Evolutionary conservation across 2,329 filamentous ascomycete genomes (phyloP), one percentile per base, ranked within the genome.

Genomic region (Lasiodiplodia theobromae): DNA sequence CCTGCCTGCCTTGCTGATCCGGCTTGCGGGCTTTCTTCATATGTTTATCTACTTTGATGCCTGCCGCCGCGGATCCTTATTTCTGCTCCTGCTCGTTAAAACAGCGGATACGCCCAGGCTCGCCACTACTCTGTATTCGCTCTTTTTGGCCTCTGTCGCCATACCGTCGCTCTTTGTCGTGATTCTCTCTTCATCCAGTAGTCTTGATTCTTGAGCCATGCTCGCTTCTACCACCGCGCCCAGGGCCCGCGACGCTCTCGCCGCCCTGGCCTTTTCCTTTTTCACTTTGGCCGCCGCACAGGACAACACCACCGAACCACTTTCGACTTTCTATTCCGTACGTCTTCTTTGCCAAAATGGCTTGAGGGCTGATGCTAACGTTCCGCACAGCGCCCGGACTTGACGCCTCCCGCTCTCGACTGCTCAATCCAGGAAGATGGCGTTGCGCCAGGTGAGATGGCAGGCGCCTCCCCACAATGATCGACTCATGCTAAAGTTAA

Each of bases 251-350:
- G 52, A 64, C 8, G 60, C 60, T n/a, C 44, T 66, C 37, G n/a
- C 38, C 34, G 65, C 54, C 12, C 40, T 44, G 4, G 65, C 65
- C 21, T 49, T 52, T 56, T 57, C 65, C 52, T 44, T 65, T 31
- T 52, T 58, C 37, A 44, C 68, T 34, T 18, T 69, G 67, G 23
- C 44, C 7, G 21, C 44, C n/a, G 53, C 47, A 14, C 51, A 57
- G 21, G 60, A 69, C 60, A 71, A 70, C 37, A n/a, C 31, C 28
- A 71, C 70, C 21, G 62, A 70, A 23, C 72, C 72, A 18, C 60
- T 70, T n/a, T 73, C 72, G 18, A 70, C 71, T 40, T 73, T 71
- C 66, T 70, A 71, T 53, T 71, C 72, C 10, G 71, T 71, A 62
- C 47, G 63, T 8, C 6, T 16, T 25, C n/a, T 11, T 49, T 16